Evolutionary conservation across 768 basidiomycete genomes (phyloP).

Genomic region (Boletus rubescentipes): DNA sequence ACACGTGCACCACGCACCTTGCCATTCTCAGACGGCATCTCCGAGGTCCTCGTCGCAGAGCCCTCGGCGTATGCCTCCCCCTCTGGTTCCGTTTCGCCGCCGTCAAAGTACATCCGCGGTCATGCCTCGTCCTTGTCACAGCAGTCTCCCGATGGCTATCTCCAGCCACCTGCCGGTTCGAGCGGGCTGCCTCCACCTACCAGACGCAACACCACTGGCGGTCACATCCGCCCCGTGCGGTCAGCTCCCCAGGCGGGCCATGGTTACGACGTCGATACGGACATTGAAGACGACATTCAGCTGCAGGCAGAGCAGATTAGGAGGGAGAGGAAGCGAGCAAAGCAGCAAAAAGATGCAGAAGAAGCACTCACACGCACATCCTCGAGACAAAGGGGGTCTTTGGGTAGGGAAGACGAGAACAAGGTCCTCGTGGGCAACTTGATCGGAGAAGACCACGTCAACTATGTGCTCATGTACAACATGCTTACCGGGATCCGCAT

Average conservation of each 20-base stretch:
- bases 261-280: conserved; percentile 37
- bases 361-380: conserved; percentile 46
- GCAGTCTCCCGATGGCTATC: conserved; percentile 44
- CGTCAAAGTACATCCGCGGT: conserved; percentile 20
- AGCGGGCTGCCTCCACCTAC: conserved; percentile 39
- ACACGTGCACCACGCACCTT: conserved; percentile 18
- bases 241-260: conserved; percentile 36
- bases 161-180: conserved; percentile 46
- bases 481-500: conserved; percentile 99
- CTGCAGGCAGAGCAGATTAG: conserved; percentile 88
- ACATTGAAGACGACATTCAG: conserved; percentile 64
- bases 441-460: conserved; percentile 97
- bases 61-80: conserved; percentile 15
- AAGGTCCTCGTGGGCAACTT: conserved; percentile 86
- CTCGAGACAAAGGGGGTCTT: conserved; percentile 22
- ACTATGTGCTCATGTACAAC: conserved; percentile 99
- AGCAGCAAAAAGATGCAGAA: conserved; percentile 62
- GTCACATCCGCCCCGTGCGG: conserved; percentile 33
- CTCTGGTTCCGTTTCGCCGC: conserved; percentile 16
- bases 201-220: conserved; percentile 73
- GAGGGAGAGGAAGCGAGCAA: conserved; percentile 75
- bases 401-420: conserved; percentile 43
- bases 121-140: conserved; percentile 26
- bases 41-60: conserved; percentile 24
- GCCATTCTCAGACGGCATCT: conserved; percentile 12